phyloP scores from a whole-genome alignment of 2,329 filamentous ascomycete genomes.

The Eutypa lata region DNA sequence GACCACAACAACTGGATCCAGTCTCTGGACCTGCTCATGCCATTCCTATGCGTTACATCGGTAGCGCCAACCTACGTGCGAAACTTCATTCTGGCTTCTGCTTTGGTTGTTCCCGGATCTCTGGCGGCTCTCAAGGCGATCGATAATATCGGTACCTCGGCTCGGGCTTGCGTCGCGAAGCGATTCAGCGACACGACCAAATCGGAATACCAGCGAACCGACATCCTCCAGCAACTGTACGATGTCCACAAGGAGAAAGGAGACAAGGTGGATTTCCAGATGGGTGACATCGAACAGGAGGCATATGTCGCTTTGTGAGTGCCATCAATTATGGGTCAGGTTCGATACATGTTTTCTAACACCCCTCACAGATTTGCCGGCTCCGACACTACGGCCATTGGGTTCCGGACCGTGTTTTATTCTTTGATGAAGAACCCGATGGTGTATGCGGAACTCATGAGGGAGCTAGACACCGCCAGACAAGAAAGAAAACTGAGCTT shows the following conservation, averaged over 20 bases:
- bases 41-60: conserved; percentile 12
- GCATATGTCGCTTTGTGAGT: conserved; percentile 13
- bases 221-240: conserved; percentile 13
- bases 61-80: conserved; percentile 12
- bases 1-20: conserved; percentile 14
- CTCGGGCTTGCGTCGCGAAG: conserved; percentile 7
- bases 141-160: conserved; percentile 9
- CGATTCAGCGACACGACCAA: conserved; percentile 3
- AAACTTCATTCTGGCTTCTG: conserved; percentile 11
- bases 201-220: conserved; percentile 7
- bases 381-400: conserved; percentile 12
- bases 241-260: conserved; percentile 14
- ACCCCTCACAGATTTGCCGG: conserved; percentile 10
- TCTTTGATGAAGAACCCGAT: conserved; percentile 12
- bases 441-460: conserved; percentile 5
- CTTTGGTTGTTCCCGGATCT: conserved; percentile 10
- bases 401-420: conserved; percentile 10
- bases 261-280: conserved; percentile 10
- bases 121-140: conserved; percentile 12
- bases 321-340: background rate
- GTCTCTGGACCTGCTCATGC: conserved; percentile 28
- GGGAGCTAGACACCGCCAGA: conserved; percentile 9
- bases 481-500: conserved; percentile 8
- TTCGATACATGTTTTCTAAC: conserved; percentile 1
- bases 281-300: conserved; percentile 16